These are phyloP conservation scores for Scutellaria baicalensis DNA, from an alignment of 257 asterid genomes.

Conservation along the genomic window DNA sequence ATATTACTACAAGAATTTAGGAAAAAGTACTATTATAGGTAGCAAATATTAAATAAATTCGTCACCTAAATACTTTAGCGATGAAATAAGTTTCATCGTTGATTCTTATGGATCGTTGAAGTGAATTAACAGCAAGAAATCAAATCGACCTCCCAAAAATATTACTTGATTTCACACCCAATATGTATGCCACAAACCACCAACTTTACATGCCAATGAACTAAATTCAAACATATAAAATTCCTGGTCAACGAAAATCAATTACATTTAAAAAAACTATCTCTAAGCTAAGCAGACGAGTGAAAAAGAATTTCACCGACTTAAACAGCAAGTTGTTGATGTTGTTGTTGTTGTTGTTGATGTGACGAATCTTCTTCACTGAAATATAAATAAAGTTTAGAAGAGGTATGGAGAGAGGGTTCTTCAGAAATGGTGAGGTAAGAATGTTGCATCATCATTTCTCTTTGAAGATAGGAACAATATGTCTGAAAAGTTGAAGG, in stretches of 20 bases:
- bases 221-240: slow-evolving; percentile 11
- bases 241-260: slow-evolving; percentile 6
- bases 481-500: slow-evolving; percentile 71
- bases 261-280: slow-evolving; percentile 11
- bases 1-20: no score
- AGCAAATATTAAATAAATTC: no score
- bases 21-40: no score
- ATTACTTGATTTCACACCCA: no score
- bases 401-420: neutral
- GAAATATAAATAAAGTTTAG: slow-evolving; percentile 46
- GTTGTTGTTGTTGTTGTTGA: slow-evolving; percentile 34
- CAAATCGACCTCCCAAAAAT: neutral
- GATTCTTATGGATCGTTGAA: no score
- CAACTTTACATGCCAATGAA: slow-evolving; percentile 37
- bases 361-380: slow-evolving; percentile 74
- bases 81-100: no score
- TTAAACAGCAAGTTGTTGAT: slow-evolving; percentile 73
- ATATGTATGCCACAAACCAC: slow-evolving; percentile 11
- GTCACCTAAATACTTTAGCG: no score
- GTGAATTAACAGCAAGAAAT: slow-evolving; percentile 1
- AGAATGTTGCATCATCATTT: slow-evolving; percentile 52
- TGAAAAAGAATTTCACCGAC: neutral
- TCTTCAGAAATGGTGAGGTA: slow-evolving; percentile 25
- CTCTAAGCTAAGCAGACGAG: slow-evolving; percentile 30
- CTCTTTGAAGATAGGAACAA: slow-evolving; percentile 59